Percentiles rank a stretch among this genome's conserved stretches.
phyloP scores from a whole-genome alignment of 2,329 filamentous ascomycete species.

The Exophiala bonariae region DNA sequence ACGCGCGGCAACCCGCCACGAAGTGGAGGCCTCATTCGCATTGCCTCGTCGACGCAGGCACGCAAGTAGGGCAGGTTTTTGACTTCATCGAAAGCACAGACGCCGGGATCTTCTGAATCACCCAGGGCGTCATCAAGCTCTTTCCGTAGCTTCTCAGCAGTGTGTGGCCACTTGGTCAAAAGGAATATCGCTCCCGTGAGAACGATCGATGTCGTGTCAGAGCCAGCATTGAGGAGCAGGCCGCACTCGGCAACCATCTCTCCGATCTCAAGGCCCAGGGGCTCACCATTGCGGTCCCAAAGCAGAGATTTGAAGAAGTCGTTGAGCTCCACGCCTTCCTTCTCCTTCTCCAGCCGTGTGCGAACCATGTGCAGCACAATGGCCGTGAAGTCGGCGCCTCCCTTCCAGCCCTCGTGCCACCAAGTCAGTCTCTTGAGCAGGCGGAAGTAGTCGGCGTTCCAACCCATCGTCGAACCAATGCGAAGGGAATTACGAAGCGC shows the following conservation, averaged over 20 bases:
- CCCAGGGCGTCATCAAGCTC: conserved; percentile 46
- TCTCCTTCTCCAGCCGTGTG: conserved; percentile 34
- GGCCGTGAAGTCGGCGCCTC: conserved; percentile 29
- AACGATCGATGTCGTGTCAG: conserved; percentile 52
- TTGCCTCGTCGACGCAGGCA: conserved; percentile 51
- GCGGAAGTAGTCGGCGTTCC: neutral
- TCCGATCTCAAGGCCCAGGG: conserved; percentile 31
- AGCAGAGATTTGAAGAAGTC: conserved; percentile 46
- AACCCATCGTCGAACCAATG: conserved; percentile 2
- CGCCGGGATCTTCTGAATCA: conserved; percentile 32
- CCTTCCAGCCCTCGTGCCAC: conserved; percentile 12
- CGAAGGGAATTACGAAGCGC: conserved; percentile 1
- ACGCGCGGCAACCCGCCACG: neutral
- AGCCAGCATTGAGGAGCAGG: conserved; percentile 51
- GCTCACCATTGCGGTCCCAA: conserved; percentile 34
- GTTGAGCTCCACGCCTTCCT: conserved; percentile 54
- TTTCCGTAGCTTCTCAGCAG: conserved; percentile 46
- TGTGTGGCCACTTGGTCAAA: conserved; percentile 25
- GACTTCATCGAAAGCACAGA: conserved; percentile 46
- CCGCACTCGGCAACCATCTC: conserved; percentile 45
- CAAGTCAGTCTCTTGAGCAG: conserved; percentile 26
- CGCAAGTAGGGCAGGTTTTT: conserved; percentile 51
- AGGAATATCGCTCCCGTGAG: conserved; percentile 50
- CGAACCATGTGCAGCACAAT: conserved; percentile 32
- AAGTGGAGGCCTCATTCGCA: conserved; percentile 37